Evolutionary conservation across 352 stramenopile species (phyloP), one percentile per base, ranked within the genome.

Genomic region (Globisporangium perplexum): DNA sequence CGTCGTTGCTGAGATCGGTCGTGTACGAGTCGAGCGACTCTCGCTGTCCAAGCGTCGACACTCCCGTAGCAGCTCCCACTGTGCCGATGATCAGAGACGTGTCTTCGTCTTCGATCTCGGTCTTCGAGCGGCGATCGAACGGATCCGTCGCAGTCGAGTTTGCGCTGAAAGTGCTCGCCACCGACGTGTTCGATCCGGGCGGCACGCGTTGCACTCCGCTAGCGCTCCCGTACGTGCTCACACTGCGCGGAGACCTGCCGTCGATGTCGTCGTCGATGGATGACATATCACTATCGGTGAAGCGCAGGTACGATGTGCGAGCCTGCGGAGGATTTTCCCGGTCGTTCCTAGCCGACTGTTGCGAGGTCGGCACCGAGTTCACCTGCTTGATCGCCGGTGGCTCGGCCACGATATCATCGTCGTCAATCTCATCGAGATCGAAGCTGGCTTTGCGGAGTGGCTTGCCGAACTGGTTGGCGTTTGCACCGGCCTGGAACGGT

Each of bases 41-140:
- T 1, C 61, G 50, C 47, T 54, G 50, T 1, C 7, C 45, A n/a
- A 63, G 59, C 12, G 45, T 33, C 3, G 45, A 55, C 1, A n/a
- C 17, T 22, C 4, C 18, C 3, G 15, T 2, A 2, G 35, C 22
- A 44, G 7, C 51, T 44, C 1, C 44, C 41, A 23, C 28, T 5
- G 26, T 23, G 24, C 20, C 33, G 39, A 14, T 48, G 36, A n/a
- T 43, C 11, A 22, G 24, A 15, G 42, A 41, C 15, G 30, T 33
- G 22, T 54, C 57, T 11, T 17, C 38, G 17, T 63, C 66, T 15
- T 69, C 76, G 33, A 71, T 53, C 50, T 77, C 73, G 1, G 68
- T 78, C 53, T 78, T 81, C 22, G 73, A 81, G 22, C 71, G 63
- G 4, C 33, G 38, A 39, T 69, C 64, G 49, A 83, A 77, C 73